phyloP scores from a whole-genome alignment of 768 basidiomycete genomes.

The Boletus pseudo-olivaceus region DNA sequence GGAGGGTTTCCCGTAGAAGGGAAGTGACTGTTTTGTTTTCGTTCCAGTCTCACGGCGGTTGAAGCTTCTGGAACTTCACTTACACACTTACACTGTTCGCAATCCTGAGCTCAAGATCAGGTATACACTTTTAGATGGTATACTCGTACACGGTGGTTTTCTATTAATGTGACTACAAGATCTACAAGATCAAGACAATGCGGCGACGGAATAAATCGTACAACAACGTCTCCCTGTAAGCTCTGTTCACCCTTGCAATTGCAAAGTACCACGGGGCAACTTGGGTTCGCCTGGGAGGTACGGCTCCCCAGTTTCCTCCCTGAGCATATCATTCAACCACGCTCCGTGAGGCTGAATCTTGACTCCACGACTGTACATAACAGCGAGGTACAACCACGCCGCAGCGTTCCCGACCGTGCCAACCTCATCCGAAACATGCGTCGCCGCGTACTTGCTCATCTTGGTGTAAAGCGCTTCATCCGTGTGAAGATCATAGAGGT shows the following conservation, averaged over 20 bases:
- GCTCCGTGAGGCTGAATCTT: constrained; percentile 78
- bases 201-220: constrained; percentile 6
- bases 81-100: background rate
- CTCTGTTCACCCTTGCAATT: constrained; percentile 40
- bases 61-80: too few species aligned
- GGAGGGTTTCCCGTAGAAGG: background rate
- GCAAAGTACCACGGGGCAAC: constrained; percentile 59
- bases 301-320: constrained; percentile 69
- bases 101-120: background rate
- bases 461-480: constrained; percentile 62
- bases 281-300: constrained; percentile 67
- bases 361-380: constrained; percentile 73
- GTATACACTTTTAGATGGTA: constrained; percentile 7
- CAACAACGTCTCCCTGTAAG: constrained; percentile 6
- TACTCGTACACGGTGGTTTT: constrained; percentile 5
- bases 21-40: background rate
- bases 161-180: constrained; percentile 8
- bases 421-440: constrained; percentile 82
- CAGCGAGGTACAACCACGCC: constrained; percentile 66
- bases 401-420: constrained; percentile 78
- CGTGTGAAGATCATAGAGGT: constrained; percentile 75
- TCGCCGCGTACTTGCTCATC: constrained; percentile 65
- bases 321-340: constrained; percentile 80
- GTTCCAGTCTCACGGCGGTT: background rate
- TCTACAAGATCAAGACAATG: background rate